These are phyloP conservation scores for Pestalotiopsis sp. DNA, from an alignment of 2,329 filamentous ascomycete species.

Conservation along the genomic window DNA sequence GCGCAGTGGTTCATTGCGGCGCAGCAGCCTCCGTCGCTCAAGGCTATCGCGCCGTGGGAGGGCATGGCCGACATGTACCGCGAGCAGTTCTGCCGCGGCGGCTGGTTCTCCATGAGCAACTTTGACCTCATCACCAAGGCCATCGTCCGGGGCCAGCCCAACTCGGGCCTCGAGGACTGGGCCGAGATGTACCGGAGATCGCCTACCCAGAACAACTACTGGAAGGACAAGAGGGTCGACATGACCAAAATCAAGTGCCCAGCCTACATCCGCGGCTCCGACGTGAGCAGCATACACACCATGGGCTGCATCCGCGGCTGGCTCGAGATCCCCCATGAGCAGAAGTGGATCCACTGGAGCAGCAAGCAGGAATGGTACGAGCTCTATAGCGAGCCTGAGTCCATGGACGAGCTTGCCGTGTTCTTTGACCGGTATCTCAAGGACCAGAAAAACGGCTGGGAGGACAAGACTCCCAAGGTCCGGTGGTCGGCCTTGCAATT, in stretches of 20 bases:
- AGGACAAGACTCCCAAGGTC: slow-evolving; percentile 44
- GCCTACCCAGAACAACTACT: slow-evolving; percentile 35
- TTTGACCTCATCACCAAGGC: slow-evolving; percentile 43
- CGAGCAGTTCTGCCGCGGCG: slow-evolving; percentile 47
- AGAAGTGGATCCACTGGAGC: slow-evolving; percentile 47
- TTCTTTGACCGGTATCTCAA: slow-evolving; percentile 52
- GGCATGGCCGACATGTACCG: slow-evolving; percentile 48
- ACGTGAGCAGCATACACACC: slow-evolving; percentile 35
- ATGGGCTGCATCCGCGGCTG: slow-evolving; percentile 40
- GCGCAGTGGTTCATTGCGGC: slow-evolving; percentile 45
- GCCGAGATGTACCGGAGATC: slow-evolving; percentile 42
- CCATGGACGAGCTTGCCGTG: slow-evolving; percentile 36
- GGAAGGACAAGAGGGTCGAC: slow-evolving; percentile 40
- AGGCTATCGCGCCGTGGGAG: slow-evolving; percentile 48
- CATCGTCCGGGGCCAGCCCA: slow-evolving; percentile 34
- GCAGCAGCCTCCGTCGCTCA: slow-evolving; percentile 41
- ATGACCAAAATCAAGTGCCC: slow-evolving; percentile 37
- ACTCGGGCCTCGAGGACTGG: slow-evolving; percentile 39
- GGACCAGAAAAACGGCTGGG: slow-evolving; percentile 45
- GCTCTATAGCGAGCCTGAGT: slow-evolving; percentile 36
- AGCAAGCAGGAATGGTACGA: slow-evolving; percentile 49
- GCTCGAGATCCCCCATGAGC: slow-evolving; percentile 35
- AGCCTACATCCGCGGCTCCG: slow-evolving; percentile 36
- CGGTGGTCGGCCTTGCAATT: slow-evolving; percentile 43
- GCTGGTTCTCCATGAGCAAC: slow-evolving; percentile 39